A percentile compares a stretch with the other conserved stretches of the same genome.
Evolutionary conservation across 441 rosid genomes (phyloP).

Genomic region (Gossypium gossypioides): DNA sequence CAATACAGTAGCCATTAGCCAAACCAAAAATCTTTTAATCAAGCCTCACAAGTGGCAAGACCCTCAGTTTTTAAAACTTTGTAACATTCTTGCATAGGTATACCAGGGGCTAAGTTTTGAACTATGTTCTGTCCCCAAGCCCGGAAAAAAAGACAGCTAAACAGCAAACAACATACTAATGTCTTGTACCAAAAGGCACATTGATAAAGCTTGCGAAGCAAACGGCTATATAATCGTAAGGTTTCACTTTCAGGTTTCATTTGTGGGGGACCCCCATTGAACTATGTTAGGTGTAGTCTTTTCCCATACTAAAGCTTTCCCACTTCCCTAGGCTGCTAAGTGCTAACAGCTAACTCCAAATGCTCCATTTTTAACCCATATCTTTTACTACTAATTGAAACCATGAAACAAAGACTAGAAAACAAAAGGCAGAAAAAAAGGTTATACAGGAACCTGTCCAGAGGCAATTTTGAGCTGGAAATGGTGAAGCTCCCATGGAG

Average conservation of each 20-base stretch:
- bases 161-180: neutral
- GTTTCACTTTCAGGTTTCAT: neutral
- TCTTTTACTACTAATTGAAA: neutral
- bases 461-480: constrained; percentile 69
- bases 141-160: neutral
- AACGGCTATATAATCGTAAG: neutral
- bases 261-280: neutral
- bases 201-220: neutral
- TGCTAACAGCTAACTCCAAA: neutral
- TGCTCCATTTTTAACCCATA: neutral
- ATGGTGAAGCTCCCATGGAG: constrained; percentile 61
- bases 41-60: neutral
- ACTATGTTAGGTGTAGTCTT: neutral
- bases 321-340: constrained; percentile 6
- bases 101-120: neutral
- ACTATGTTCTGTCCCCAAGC: neutral
- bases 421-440: neutral
- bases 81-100: neutral
- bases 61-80: neutral
- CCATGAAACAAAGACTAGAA: neutral
- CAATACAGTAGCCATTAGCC: neutral
- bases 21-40: neutral
- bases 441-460: constrained; percentile 40
- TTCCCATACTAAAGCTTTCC: neutral
- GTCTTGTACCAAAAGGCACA: neutral